Evolutionary conservation across 768 basidiomycete genomes (phyloP), one percentile per base, ranked within the genome.

Genomic region (Lentinula edodes): DNA sequence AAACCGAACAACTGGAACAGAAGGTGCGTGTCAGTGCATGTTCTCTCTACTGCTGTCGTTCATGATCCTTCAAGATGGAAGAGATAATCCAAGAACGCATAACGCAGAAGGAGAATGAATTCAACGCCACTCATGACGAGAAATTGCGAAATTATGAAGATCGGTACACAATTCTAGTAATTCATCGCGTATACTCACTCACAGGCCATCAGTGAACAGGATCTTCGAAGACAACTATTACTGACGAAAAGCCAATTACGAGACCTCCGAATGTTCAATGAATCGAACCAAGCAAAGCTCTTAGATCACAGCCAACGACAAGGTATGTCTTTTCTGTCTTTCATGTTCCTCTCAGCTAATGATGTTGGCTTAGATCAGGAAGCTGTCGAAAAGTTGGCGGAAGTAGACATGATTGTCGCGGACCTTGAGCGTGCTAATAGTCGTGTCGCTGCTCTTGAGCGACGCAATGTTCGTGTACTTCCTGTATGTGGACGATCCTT

Each of bases 51-150:
- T 51, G 43, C n/a, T 15, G 5, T n/a, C 32, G n/a, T 38, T 16
- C 20, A 36, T 39, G 36, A 16, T 53, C 39, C n/a, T 9, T 45
- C 5, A 61, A 96, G 94, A 98, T 98, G 97, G 95, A 98, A 23
- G 88, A 89, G 50, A 78, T 95, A 77, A 92, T 98, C 61, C 82
- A 86, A 63, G 96, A 98, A 66, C 89, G 89, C 69, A 90, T 98
- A 38, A 77, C 79, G 3, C 90, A 92, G 72, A 98, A 98, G 75
- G 93, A 98, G 77, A 96, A 95, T 61, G 97, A 98, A 75, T 79
- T 98, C 18, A 92, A 96, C 65, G 97, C 96, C 15, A 95, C 92
- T 5, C 98, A 97, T 65, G 97, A 99, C 68, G 97, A 99, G 75
- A 89, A 89, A 66, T 80, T 99, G 71, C 81, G 93, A 55, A 99